Base-by-base conservation (phyloP, 257 asterid species). In the Gentiana straminea region DNA sequence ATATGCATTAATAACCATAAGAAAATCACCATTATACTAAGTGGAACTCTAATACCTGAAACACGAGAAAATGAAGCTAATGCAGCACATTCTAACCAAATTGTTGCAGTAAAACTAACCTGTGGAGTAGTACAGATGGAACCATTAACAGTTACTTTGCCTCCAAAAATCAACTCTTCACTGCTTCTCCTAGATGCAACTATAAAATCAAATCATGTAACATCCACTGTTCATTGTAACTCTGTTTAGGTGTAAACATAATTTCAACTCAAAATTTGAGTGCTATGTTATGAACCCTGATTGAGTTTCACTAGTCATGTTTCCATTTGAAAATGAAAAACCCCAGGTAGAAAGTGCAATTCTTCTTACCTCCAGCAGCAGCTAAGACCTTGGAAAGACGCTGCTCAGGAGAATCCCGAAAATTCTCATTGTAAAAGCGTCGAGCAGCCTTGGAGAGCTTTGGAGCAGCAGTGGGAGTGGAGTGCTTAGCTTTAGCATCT, bases 171-270 rank as follows among this genome's bases (percentile, higher is more conserved):
- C 72, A 92, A 81, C 74, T 92, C 97, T 65, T 88, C 99, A 13
- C 99, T 68, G 75, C 97, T 92, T 73, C 99, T 76, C 74, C 99
- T 80, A 41, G 99, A 92, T 45, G 97, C 97, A 75, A 92, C 99
- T 92, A 76, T 37, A 59, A 59, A 68, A 72, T 47, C 46, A 64
- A 64, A 60, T 51, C 69, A 58, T 2, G 49, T 59, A 48, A 49
- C 52, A 3, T 41, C 46, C 46, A 41, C 46, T 4, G 8, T 5
- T 41, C 5, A 41, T 41, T 41, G 4, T 41, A 41, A 41, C 9
- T 41, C 46, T 24, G 9, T 41, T 39, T 39, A 39, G 1, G 45
- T 41, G 9, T 41, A 10, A 8, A 41, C 46, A 41, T 41, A 41
- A 7, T 2, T 7, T 41, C 8, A 3, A 41, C 4, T 41, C 7